Percentiles rank a stretch among this genome's conserved stretches.
These are phyloP conservation scores for Phalaenopsis hybrid DNA, from an alignment of 116 monocot species.

Conservation along the genomic window DNA sequence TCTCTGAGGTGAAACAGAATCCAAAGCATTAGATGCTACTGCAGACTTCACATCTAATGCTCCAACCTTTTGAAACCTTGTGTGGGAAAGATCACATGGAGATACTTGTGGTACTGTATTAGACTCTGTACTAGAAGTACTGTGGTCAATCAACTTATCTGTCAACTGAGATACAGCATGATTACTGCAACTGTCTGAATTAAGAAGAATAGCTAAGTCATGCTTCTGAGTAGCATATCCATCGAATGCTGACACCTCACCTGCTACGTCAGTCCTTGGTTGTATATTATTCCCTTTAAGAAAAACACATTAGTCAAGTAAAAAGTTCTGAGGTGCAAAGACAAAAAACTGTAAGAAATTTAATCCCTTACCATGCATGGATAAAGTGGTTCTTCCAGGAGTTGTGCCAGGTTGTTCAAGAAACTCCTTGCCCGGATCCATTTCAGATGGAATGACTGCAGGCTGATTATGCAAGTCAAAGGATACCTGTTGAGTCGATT, in stretches of 20 bases:
- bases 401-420: slow-evolving; percentile 6
- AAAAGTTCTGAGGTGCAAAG: neutral
- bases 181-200: neutral
- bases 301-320: neutral
- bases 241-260: neutral
- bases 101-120: slow-evolving; percentile 1
- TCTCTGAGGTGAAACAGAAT: slow-evolving; percentile 14
- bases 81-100: neutral
- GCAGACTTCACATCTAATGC: neutral
- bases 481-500: slow-evolving; percentile 4
- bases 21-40: neutral
- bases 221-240: neutral
- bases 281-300: neutral
- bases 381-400: neutral
- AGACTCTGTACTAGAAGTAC: slow-evolving; percentile 11
- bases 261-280: neutral
- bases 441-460: neutral
- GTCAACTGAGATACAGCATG: neutral
- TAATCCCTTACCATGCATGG: neutral
- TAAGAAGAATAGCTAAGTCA: neutral
- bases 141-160: neutral
- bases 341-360: neutral
- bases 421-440: neutral
- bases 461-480: slow-evolving; percentile 4
- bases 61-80: neutral